These are phyloP conservation scores for Maudiozyma serrabonitensis DNA, from an alignment of 805 yeast species.

Conservation along the genomic window DNA sequence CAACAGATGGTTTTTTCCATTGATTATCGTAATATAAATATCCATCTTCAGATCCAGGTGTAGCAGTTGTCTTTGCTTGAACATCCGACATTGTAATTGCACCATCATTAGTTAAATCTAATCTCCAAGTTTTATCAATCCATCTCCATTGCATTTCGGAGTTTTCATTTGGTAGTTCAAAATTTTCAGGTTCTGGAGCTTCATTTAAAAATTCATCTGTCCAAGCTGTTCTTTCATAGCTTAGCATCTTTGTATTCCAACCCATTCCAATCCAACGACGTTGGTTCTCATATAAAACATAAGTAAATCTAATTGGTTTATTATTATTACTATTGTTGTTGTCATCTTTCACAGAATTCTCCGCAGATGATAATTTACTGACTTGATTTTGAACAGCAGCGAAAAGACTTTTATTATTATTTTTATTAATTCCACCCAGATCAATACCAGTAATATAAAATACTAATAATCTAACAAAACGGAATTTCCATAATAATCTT, in stretches of 20 bases:
- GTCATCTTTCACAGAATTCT: neutral
- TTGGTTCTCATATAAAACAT: slow-evolving; percentile 88
- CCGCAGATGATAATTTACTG: slow-evolving; percentile 25
- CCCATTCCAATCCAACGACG: slow-evolving; percentile 97
- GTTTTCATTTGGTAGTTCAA: slow-evolving; percentile 68
- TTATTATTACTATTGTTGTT: slow-evolving; percentile 20
- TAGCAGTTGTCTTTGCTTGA: slow-evolving; percentile 45
- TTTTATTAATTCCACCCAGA: slow-evolving; percentile 41
- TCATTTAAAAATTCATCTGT: slow-evolving; percentile 93
- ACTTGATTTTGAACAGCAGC: slow-evolving; percentile 36
- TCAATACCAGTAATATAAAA: slow-evolving; percentile 86
- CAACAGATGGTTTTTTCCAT: slow-evolving; percentile 86
- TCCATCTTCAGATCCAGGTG: slow-evolving; percentile 76
- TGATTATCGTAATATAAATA: slow-evolving; percentile 83
- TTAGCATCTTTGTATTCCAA: slow-evolving; percentile 88
- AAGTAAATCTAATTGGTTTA: slow-evolving; percentile 70
- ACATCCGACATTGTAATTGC: slow-evolving; percentile 60
- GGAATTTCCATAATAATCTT: slow-evolving; percentile 73
- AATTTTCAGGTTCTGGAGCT: slow-evolving; percentile 66
- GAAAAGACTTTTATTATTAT: slow-evolving; percentile 33
- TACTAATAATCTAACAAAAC: slow-evolving; percentile 55
- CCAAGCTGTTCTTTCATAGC: slow-evolving; percentile 94
- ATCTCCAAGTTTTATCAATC: slow-evolving; percentile 89
- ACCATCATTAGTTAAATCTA: slow-evolving; percentile 84
- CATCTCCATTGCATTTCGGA: slow-evolving; percentile 84